Conservation (phyloP, 2,329 filamentous ascomycete species). For the Mycocentrospora acerina region DNA sequence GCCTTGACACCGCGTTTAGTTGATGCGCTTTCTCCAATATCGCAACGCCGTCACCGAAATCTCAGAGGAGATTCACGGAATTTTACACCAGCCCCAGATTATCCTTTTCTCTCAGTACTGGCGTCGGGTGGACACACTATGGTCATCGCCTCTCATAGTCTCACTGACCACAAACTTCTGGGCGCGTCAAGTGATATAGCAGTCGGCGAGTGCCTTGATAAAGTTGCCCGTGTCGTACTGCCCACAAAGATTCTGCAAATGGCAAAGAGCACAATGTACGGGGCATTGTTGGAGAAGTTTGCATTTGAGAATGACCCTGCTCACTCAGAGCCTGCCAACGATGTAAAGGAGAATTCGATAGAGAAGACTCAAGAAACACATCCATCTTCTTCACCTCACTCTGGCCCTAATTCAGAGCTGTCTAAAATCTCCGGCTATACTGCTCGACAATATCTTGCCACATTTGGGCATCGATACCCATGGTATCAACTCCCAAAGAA, state of each 20-base stretch:
- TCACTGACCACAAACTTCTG: slow-evolving; percentile 72
- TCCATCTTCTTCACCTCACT: not conserved
- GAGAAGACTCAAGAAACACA: too few relatives aligned
- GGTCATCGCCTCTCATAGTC: slow-evolving; percentile 70
- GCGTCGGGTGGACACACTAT: slow-evolving; percentile 92
- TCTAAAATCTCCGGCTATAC: slow-evolving; percentile 6
- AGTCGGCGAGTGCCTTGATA: slow-evolving; percentile 88
- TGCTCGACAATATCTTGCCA: slow-evolving; percentile 22
- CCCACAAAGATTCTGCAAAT: slow-evolving; percentile 59
- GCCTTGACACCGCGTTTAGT: slow-evolving; percentile 83
- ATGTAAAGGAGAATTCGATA: too few relatives aligned
- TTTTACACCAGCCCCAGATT: slow-evolving; percentile 52
- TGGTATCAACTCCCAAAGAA: slow-evolving; percentile 60
- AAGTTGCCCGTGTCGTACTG: slow-evolving; percentile 75
- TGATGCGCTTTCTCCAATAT: slow-evolving; percentile 52
- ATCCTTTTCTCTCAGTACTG: slow-evolving; percentile 85
- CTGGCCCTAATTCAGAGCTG: not conserved
- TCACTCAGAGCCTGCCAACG: too few relatives aligned
- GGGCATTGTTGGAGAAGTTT: slow-evolving; percentile 74
- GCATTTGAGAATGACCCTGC: slow-evolving; percentile 68
- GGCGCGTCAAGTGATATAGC: slow-evolving; percentile 77
- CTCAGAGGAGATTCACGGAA: too few relatives aligned
- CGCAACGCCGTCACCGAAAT: too few relatives aligned
- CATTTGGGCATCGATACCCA: slow-evolving; percentile 34
- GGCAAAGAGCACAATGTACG: slow-evolving; percentile 73